A percentile compares a stretch with the other conserved stretches of the same genome.
These are phyloP conservation scores for Cochlearia excelsa DNA, from an alignment of 345 rosid species.

Conservation along the genomic window DNA sequence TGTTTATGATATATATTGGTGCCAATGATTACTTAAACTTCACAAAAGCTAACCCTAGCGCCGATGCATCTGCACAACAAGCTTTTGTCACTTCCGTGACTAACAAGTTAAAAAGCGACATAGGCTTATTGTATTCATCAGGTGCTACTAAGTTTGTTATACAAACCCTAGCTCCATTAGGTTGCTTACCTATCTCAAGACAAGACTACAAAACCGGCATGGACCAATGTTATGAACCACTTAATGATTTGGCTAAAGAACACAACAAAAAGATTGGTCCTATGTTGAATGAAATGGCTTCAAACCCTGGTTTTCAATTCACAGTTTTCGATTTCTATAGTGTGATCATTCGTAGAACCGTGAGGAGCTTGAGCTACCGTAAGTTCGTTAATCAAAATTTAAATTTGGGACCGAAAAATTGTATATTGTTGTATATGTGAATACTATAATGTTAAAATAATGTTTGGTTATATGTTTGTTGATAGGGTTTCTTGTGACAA, in stretches of 20 bases:
- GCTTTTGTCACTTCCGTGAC: slow-evolving; percentile 22
- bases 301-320: slow-evolving; percentile 20
- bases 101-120: slow-evolving; percentile 5
- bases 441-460: too few species aligned
- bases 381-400: neutral
- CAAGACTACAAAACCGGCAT: neutral
- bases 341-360: slow-evolving; percentile 26
- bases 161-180: slow-evolving; percentile 33
- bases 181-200: slow-evolving; percentile 31
- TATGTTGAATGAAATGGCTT: slow-evolving; percentile 9
- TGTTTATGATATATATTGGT: slow-evolving; percentile 32
- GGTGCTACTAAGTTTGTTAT: slow-evolving; percentile 39
- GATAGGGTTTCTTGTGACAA: too few species aligned
- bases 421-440: too few species aligned
- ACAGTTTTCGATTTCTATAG: slow-evolving; percentile 39
- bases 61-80: slow-evolving; percentile 29
- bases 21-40: slow-evolving; percentile 25
- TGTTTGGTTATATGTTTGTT: too few species aligned
- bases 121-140: slow-evolving; percentile 14
- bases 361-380: slow-evolving; percentile 17
- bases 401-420: too few species aligned
- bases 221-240: slow-evolving; percentile 3
- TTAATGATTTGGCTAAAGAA: slow-evolving; percentile 21
- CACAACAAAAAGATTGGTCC: slow-evolving; percentile 31
- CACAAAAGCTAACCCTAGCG: slow-evolving; percentile 12